These are phyloP conservation scores for Ceratobasidium sp. DNA, from an alignment of 1,284 basidiomycete genomes.

Conservation along the genomic window DNA sequence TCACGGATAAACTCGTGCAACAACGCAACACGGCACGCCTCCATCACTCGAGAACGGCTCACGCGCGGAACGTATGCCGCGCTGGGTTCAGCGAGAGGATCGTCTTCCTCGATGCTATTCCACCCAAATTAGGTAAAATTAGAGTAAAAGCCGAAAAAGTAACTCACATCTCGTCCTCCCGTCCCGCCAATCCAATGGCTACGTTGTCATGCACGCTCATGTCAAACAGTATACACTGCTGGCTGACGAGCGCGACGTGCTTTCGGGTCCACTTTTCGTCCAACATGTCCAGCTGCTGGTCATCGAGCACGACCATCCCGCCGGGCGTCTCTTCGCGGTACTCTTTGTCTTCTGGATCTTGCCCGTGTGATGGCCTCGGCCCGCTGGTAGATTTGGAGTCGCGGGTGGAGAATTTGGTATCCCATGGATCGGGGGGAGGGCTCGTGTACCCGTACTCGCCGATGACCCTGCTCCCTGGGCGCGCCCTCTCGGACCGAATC, in stretches of 20 bases:
- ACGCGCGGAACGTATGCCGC: conserved; percentile 57
- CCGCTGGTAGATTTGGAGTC: conserved; percentile 1
- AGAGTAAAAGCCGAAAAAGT: background rate
- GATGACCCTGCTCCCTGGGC: conserved; percentile 57
- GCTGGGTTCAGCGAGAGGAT: conserved; percentile 43
- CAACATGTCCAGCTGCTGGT: conserved; percentile 79
- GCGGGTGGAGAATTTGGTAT: background rate
- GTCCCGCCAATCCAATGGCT: conserved; percentile 76
- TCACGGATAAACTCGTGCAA: conserved; percentile 89
- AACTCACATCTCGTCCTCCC: conserved; percentile 54
- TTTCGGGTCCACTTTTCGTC: conserved; percentile 78
- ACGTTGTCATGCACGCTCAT: conserved; percentile 90
- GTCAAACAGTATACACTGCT: conserved; percentile 83
- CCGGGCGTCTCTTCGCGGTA: conserved; percentile 36
- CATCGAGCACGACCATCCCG: conserved; percentile 77
- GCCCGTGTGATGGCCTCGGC: background rate
- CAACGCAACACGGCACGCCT: conserved; percentile 85
- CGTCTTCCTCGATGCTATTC: conserved; percentile 49
- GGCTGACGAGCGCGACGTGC: conserved; percentile 82
- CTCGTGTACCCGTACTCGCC: background rate
- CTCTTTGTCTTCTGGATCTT: conserved; percentile 14
- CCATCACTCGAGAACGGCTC: conserved; percentile 75
- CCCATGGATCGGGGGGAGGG: background rate
- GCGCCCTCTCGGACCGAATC: conserved; percentile 54
- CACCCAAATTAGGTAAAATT: background rate